Evolutionary conservation across 371 early-diverging fungal genomes (phyloP).

Genomic region (Circinella minor): DNA sequence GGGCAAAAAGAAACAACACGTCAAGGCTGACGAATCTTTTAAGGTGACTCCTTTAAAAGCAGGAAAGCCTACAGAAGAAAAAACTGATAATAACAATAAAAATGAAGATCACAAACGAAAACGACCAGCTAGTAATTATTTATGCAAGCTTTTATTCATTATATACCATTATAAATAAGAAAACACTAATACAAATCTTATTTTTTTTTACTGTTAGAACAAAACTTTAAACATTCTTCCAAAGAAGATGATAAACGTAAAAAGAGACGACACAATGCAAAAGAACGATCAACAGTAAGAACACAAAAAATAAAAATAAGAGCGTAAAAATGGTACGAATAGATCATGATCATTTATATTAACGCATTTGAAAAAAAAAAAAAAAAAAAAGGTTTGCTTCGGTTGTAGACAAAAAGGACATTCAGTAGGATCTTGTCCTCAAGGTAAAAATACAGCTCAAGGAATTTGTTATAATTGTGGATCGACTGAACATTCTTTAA

Average conservation of each 20-base stretch:
- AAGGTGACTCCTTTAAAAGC: conserved; percentile 58
- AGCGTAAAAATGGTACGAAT: background rate
- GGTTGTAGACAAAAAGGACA: conserved; percentile 86
- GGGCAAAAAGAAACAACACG: conserved; percentile 58
- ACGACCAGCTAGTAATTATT: conserved; percentile 1
- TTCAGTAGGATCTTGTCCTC: conserved; percentile 80
- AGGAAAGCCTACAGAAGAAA: conserved; percentile 27
- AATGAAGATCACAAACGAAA: background rate
- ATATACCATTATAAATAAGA: too few species aligned
- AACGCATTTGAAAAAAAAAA: background rate
- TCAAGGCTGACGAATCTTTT: conserved; percentile 59
- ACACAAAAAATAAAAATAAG: background rate
- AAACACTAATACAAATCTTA: background rate
- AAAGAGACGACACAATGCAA: conserved; percentile 11
- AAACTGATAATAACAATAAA: background rate
- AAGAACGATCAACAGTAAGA: conserved; percentile 41
- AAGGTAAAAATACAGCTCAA: conserved; percentile 48
- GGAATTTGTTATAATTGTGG: conserved; percentile 91
- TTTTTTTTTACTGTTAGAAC: background rate
- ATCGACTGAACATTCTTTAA: conserved; percentile 79
- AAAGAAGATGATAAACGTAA: conserved; percentile 14
- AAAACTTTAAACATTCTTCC: background rate
- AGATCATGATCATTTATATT: conserved; percentile 5
- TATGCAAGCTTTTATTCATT: background rate
- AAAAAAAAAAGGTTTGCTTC: conserved; percentile 71